phyloP scores from a whole-genome alignment of 2,329 filamentous ascomycete genomes.

The Sordariomycetes sp. region DNA sequence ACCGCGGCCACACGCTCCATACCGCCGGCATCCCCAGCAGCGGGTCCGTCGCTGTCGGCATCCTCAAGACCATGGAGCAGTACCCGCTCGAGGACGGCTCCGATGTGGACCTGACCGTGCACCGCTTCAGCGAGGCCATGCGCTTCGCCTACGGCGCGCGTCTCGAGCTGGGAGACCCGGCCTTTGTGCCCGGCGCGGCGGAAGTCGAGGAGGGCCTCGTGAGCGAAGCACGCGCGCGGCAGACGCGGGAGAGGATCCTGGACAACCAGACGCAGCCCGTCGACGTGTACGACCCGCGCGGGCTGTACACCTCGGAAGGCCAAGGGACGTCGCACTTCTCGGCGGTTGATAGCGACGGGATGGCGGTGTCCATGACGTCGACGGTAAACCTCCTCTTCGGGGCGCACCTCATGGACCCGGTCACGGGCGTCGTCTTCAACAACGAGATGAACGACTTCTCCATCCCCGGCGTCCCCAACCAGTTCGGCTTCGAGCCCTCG shows the following conservation, averaged over 20 bases:
- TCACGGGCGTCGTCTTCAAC: constrained; percentile 55
- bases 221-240: constrained; percentile 39
- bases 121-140: constrained; percentile 72
- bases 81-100: constrained; percentile 44
- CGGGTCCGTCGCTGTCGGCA: constrained; percentile 61
- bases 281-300: constrained; percentile 57
- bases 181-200: constrained; percentile 51
- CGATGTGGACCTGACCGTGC: constrained; percentile 55
- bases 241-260: constrained; percentile 53
- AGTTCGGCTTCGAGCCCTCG: constrained; percentile 74
- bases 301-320: constrained; percentile 52
- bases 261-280: constrained; percentile 61
- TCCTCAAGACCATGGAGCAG: constrained; percentile 73
- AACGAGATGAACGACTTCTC: constrained; percentile 71
- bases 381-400: constrained; percentile 86
- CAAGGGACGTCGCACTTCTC: constrained; percentile 66
- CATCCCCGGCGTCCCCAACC: constrained; percentile 63
- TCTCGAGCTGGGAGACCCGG: constrained; percentile 70
- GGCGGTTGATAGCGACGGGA: constrained; percentile 55
- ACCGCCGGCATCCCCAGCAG: constrained; percentile 63
- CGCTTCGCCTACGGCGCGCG: constrained; percentile 77
- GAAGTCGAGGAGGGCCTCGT: constrained; percentile 52
- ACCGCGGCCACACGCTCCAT: constrained; percentile 58
- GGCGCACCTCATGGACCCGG: constrained; percentile 61
- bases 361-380: constrained; percentile 72